Conservation (phyloP, 305 asterid genomes). For the Fraxinus baroniana region DNA sequence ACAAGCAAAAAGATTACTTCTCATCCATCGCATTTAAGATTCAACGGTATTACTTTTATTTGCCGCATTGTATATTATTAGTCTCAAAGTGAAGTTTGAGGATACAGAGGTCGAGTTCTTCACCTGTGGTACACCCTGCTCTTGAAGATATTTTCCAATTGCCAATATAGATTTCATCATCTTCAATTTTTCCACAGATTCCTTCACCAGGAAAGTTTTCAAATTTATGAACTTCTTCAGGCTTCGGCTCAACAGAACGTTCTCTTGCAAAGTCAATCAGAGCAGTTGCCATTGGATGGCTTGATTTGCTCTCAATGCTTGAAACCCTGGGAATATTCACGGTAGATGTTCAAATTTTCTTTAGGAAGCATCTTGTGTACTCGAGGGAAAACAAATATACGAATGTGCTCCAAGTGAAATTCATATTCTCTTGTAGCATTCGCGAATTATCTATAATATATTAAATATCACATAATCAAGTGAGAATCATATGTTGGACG, state of each 20-base stretch:
- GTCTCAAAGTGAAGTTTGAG: not conserved
- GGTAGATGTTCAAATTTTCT: not conserved
- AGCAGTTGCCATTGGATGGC: constrained; percentile 90
- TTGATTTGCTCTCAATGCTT: constrained; percentile 79
- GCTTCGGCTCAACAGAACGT: constrained; percentile 50
- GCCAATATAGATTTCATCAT: constrained; percentile 54
- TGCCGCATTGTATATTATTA: not conserved
- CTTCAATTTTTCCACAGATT: constrained; percentile 64
- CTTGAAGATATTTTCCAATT: constrained; percentile 58
- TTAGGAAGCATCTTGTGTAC: not conserved
- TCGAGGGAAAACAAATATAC: not conserved
- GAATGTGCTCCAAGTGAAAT: not conserved
- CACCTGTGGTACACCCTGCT: constrained; percentile 69
- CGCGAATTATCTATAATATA: not conserved
- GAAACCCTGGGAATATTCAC: constrained; percentile 55
- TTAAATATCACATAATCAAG: too few species aligned
- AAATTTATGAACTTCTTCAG: constrained; percentile 61
- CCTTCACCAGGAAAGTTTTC: constrained; percentile 88
- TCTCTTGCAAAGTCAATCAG: constrained; percentile 55
- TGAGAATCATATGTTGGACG: too few species aligned
- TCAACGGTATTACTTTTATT: too few species aligned
- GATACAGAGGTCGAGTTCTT: not conserved
- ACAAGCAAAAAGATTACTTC: not conserved
- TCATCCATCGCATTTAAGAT: not conserved
- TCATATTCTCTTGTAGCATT: not conserved